A percentile compares a stretch with the other conserved stretches of the same genome.
These are phyloP conservation scores for Adansonia madagascariensis DNA, from an alignment of 441 rosid genomes.

Conservation along the genomic window DNA sequence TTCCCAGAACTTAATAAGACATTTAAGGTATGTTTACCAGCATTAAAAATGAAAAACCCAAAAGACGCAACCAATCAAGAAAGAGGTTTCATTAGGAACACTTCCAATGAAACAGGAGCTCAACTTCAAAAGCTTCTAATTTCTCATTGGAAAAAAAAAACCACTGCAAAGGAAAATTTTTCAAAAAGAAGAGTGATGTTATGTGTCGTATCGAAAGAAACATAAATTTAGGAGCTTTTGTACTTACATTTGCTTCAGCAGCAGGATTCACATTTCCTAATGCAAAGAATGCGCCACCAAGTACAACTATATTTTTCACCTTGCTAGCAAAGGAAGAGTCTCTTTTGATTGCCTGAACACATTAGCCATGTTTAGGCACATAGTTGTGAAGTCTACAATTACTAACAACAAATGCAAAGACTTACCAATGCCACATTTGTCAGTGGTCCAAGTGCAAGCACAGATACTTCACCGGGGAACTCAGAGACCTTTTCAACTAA, in stretches of 20 bases:
- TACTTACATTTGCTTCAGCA: constrained; percentile 87
- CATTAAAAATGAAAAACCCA: background rate
- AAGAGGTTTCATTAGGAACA: background rate
- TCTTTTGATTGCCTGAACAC: constrained; percentile 78
- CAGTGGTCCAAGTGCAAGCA: constrained; percentile 91
- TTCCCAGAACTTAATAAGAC: background rate
- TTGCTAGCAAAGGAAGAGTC: constrained; percentile 87
- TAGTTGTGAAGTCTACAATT: constrained; percentile 17
- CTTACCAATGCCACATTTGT: constrained; percentile 89
- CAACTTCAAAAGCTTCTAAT: background rate
- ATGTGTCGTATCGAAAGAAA: background rate
- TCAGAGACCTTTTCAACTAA: constrained; percentile 75
- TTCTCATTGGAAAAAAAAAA: background rate
- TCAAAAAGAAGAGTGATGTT: background rate
- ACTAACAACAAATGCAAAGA: background rate
- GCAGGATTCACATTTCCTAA: constrained; percentile 95
- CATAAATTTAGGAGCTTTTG: background rate
- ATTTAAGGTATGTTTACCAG: background rate
- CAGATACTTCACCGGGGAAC: constrained; percentile 79
- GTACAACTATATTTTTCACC: constrained; percentile 78
- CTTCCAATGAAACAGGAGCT: background rate
- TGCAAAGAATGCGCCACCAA: constrained; percentile 93
- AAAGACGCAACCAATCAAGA: background rate
- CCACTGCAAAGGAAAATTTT: background rate
- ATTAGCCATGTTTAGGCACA: constrained; percentile 18